Percentiles rank a stretch among this genome's conserved stretches.
phyloP scores from a whole-genome alignment of 2,329 filamentous ascomycete genomes.

The Rutstroemia sydowiana region DNA sequence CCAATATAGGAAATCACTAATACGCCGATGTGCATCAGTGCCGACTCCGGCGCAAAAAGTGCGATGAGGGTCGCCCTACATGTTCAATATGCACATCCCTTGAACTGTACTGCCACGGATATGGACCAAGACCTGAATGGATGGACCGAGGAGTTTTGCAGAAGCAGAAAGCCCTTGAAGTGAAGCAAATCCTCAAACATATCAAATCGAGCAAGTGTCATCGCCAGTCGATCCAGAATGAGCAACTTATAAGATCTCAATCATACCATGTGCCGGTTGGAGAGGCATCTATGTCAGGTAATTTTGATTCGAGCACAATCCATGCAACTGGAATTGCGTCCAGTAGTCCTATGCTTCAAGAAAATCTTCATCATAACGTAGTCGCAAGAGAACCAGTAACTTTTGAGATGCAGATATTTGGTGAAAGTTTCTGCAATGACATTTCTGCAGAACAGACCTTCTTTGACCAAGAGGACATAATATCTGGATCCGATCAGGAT shows the following conservation, averaged over 20 bases:
- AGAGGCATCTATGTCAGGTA: neutral
- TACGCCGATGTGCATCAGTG: no score
- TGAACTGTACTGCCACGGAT: constrained; percentile 49
- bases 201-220: neutral
- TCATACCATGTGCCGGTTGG: neutral
- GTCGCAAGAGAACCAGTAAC: neutral
- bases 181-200: neutral
- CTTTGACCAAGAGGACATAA: neutral
- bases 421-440: neutral
- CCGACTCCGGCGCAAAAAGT: constrained; percentile 53
- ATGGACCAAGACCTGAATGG: constrained; percentile 31
- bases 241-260: neutral
- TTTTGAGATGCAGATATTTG: neutral
- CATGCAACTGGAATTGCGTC: neutral
- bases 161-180: constrained; percentile 38
- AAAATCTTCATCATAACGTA: neutral
- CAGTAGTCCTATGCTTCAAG: neutral
- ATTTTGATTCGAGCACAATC: neutral
- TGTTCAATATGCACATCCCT: constrained; percentile 45
- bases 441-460: neutral
- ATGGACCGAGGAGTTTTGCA: constrained; percentile 29
- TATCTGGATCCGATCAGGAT: neutral
- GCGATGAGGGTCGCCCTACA: constrained; percentile 45
- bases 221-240: neutral
- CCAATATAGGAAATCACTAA: no score